phyloP scores from a whole-genome alignment of 2,329 filamentous ascomycete species.

The Amylocarpus encephaloides region DNA sequence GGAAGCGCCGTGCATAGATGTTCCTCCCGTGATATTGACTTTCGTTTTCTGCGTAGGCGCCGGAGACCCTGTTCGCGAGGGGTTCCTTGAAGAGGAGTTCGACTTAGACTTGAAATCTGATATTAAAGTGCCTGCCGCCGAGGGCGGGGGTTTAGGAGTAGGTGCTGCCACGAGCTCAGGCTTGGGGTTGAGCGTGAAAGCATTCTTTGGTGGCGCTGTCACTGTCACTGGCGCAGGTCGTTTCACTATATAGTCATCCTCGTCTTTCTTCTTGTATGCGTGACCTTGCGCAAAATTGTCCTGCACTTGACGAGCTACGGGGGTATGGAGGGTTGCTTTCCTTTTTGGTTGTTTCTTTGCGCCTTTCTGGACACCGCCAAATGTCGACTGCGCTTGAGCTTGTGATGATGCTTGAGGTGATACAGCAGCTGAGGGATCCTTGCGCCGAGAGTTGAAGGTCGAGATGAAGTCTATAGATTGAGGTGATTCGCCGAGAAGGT shows the following conservation, averaged over 20 bases:
- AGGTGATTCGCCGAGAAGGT: slow-evolving; percentile 80
- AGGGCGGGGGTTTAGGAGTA: slow-evolving; percentile 38
- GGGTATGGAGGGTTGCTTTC: slow-evolving; percentile 56
- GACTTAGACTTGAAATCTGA: slow-evolving; percentile 63
- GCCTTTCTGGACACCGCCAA: slow-evolving; percentile 41
- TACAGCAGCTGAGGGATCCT: slow-evolving; percentile 33
- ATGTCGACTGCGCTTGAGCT: slow-evolving; percentile 2
- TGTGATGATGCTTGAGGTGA: slow-evolving; percentile 1
- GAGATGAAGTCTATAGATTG: slow-evolving; percentile 66
- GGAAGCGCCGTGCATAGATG: slow-evolving; percentile 75
- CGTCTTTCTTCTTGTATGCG: slow-evolving; percentile 68
- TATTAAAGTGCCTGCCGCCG: slow-evolving; percentile 71
- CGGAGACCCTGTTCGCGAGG: slow-evolving; percentile 40
- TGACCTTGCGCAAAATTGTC: slow-evolving; percentile 54
- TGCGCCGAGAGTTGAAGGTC: slow-evolving; percentile 63
- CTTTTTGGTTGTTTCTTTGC: slow-evolving; percentile 49
- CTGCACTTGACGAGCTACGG: slow-evolving; percentile 55
- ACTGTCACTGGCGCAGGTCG: slow-evolving; percentile 35
- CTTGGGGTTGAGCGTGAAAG: slow-evolving; percentile 40
- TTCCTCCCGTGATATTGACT: slow-evolving; percentile 67
- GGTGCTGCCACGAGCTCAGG: slow-evolving; percentile 44
- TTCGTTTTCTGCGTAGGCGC: slow-evolving; percentile 50
- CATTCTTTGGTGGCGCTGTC: slow-evolving; percentile 34
- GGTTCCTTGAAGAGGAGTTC: slow-evolving; percentile 45
- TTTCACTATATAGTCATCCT: slow-evolving; percentile 64